Conservation (phyloP, 345 rosid genomes). For the Linum tenue region DNA sequence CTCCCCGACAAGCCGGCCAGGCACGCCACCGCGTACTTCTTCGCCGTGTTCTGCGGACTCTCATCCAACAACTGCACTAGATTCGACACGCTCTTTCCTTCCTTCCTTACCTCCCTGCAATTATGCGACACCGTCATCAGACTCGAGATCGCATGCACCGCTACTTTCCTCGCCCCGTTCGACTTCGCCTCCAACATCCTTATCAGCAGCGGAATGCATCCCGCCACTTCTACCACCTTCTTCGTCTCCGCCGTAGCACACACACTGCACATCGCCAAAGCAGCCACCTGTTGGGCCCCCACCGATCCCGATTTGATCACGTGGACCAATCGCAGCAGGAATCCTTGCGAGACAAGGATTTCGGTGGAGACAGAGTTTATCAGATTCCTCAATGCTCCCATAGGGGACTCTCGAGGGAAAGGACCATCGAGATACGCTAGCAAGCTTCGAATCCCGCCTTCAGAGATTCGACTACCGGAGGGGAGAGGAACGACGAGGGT, state of each 20-base stretch:
- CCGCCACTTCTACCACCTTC: slow-evolving; percentile 65
- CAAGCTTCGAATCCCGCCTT: slow-evolving; percentile 61
- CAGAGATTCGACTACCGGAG: slow-evolving; percentile 22
- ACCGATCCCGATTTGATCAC: slow-evolving; percentile 74
- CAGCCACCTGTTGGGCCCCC: slow-evolving; percentile 81
- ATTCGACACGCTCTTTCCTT: slow-evolving; percentile 59
- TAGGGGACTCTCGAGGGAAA: slow-evolving; percentile 79
- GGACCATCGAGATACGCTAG: slow-evolving; percentile 69
- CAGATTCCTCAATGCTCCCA: slow-evolving; percentile 65
- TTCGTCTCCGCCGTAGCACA: slow-evolving; percentile 51
- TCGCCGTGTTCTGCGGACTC: slow-evolving; percentile 65
- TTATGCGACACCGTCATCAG: slow-evolving; percentile 56
- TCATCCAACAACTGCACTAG: slow-evolving; percentile 83
- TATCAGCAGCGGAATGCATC: slow-evolving; percentile 65
- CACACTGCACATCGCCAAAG: slow-evolving; percentile 63
- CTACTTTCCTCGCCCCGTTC: slow-evolving; percentile 49
- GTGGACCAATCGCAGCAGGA: slow-evolving; percentile 66
- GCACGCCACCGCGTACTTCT: slow-evolving; percentile 71
- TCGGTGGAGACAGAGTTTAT: slow-evolving; percentile 50
- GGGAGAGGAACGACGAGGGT: no score
- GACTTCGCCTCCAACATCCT: slow-evolving; percentile 66
- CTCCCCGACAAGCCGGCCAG: slow-evolving; percentile 58
- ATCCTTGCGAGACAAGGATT: slow-evolving; percentile 27
- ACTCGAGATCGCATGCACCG: slow-evolving; percentile 70
- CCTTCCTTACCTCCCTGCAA: slow-evolving; percentile 51